Percentiles rank a stretch among this genome's conserved stretches.
Conservation (phyloP, 768 basidiomycete genomes). For the Glaciozyma martinii region DNA sequence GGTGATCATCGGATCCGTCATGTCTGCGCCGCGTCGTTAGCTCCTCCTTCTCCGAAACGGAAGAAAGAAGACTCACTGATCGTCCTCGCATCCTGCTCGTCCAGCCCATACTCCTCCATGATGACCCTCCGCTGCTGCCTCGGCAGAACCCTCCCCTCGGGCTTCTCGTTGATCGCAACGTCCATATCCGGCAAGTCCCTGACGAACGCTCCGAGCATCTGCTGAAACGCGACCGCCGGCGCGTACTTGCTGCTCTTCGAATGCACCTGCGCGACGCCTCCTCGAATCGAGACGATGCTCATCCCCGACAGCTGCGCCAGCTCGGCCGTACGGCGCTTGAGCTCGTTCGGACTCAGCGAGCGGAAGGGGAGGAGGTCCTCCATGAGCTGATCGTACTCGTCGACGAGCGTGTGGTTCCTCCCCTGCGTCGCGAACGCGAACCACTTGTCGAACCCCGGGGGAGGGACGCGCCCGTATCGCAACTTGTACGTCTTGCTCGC, state of each 20-base stretch:
- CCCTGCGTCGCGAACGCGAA: constrained; percentile 35
- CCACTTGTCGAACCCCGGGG: constrained; percentile 36
- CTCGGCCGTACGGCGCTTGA: constrained; percentile 31
- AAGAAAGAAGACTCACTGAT: constrained; percentile 23
- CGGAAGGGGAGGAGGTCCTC: constrained; percentile 32
- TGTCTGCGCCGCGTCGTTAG: constrained; percentile 14
- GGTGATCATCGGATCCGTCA: constrained; percentile 28
- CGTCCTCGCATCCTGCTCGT: constrained; percentile 17
- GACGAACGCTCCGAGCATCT: constrained; percentile 33
- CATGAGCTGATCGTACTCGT: constrained; percentile 37
- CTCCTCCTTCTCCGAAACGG: background rate
- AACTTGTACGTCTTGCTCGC: constrained; percentile 31
- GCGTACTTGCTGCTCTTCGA: constrained; percentile 35
- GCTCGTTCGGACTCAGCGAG: constrained; percentile 24
- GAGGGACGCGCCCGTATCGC: constrained; percentile 31
- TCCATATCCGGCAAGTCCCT: constrained; percentile 82
- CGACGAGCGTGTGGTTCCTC: constrained; percentile 36
- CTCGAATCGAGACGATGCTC: constrained; percentile 32
- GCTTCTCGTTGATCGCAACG: constrained; percentile 83
- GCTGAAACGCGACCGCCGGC: constrained; percentile 35
- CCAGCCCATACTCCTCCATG: constrained; percentile 32
- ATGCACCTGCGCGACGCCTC: constrained; percentile 33
- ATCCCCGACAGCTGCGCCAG: constrained; percentile 35
- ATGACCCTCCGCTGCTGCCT: constrained; percentile 23
- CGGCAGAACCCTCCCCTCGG: constrained; percentile 77